Percentiles rank a stretch among this genome's conserved stretches.
Evolutionary conservation across 306 rosid species (phyloP).

Genomic region (Castanospermum australe): DNA sequence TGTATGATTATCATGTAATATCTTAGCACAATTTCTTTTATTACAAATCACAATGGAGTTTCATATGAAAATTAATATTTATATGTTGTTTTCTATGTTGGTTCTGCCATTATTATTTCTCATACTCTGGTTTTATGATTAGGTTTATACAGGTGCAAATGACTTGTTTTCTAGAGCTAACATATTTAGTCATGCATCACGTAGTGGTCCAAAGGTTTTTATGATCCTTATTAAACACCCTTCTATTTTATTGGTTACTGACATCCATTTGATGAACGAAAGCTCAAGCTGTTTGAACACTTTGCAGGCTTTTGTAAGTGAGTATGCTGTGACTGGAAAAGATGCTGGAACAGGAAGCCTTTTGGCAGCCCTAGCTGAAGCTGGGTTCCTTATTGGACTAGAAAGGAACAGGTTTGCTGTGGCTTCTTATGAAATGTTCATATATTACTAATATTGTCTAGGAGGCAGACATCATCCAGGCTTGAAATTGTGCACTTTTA

Average conservation of each 20-base stretch:
- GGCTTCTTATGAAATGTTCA: background rate
- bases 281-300: conserved; percentile 14
- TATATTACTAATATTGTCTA: background rate
- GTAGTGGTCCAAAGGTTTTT: conserved; percentile 47
- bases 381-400: conserved; percentile 83
- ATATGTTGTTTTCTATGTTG: background rate
- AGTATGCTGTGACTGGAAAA: conserved; percentile 80
- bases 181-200: conserved; percentile 52
- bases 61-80: background rate
- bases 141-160: conserved; percentile 75
- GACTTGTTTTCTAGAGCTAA: conserved; percentile 66
- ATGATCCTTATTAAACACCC: conserved; percentile 4
- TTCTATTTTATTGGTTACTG: background rate
- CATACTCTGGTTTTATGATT: conserved; percentile 20
- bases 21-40: conserved; percentile 21
- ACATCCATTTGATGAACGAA: background rate
- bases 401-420: conserved; percentile 78
- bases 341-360: conserved; percentile 90
- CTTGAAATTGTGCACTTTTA: background rate
- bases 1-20: conserved; percentile 89
- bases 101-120: conserved; percentile 3
- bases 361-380: conserved; percentile 82
- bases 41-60: background rate
- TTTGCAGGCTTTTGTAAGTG: conserved; percentile 92
- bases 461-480: background rate